phyloP scores from a whole-genome alignment of 1,139 yeast species.

The Kodamaea alishanica region DNA sequence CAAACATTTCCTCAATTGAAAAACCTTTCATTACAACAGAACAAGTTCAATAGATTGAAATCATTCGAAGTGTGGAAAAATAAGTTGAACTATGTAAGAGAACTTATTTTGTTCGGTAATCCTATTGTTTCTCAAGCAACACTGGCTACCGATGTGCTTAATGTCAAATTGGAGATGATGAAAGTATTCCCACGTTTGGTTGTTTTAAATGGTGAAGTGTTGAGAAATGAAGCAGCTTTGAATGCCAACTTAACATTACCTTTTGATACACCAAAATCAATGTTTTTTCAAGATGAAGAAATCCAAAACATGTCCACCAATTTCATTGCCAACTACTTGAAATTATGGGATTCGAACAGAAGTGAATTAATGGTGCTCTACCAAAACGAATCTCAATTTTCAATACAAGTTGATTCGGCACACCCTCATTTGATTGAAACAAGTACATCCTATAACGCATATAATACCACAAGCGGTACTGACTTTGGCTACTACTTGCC shows the following conservation, averaged over 20 bases:
- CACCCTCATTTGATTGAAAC: constrained; percentile 47
- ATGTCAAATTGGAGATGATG: constrained; percentile 61
- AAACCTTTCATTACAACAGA: constrained; percentile 77
- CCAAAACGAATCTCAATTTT: constrained; percentile 81
- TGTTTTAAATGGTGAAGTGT: constrained; percentile 71
- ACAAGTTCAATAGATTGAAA: constrained; percentile 56
- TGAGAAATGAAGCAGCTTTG: constrained; percentile 69
- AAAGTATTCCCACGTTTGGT: constrained; percentile 73
- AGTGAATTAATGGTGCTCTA: constrained; percentile 66
- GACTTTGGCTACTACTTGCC: constrained; percentile 66
- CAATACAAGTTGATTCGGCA: constrained; percentile 56
- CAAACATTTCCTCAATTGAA: constrained; percentile 69
- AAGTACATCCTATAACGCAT: constrained; percentile 9
- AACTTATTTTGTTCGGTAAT: constrained; percentile 71
- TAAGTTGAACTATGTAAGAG: constrained; percentile 70
- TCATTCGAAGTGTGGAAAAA: constrained; percentile 74
- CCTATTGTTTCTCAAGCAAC: constrained; percentile 49
- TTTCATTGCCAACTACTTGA: constrained; percentile 71
- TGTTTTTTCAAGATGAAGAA: constrained; percentile 80
- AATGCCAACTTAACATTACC: constrained; percentile 54
- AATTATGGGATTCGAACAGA: constrained; percentile 80
- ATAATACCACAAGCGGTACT: constrained; percentile 22
- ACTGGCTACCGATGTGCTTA: constrained; percentile 31
- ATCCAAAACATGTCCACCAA: constrained; percentile 67
- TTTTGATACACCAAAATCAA: constrained; percentile 39